phyloP scores from a whole-genome alignment of 2,329 filamentous ascomycete genomes.

The Cladophialophora bantiana region DNA sequence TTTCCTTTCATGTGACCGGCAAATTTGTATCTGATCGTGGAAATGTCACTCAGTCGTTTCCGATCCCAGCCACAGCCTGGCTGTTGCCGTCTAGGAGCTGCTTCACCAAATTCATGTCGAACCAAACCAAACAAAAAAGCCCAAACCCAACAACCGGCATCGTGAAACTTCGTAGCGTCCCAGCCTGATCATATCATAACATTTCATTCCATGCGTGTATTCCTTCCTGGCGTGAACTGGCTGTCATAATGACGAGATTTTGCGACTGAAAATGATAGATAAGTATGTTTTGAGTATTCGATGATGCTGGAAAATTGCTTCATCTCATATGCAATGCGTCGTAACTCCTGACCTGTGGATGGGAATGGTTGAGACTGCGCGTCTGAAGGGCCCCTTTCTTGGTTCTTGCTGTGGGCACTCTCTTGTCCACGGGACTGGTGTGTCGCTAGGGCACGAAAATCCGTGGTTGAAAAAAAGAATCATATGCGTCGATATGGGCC shows the following conservation, averaged over 20 bases:
- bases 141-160: neutral
- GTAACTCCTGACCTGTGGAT: neutral
- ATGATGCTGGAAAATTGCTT: neutral
- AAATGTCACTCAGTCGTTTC: neutral
- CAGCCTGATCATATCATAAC: neutral
- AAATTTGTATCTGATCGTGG: too few relatives aligned
- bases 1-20: too few relatives aligned
- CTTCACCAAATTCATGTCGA: neutral
- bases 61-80: neutral
- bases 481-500: neutral
- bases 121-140: neutral
- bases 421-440: neutral
- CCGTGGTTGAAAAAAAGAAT: neutral
- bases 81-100: neutral
- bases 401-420: neutral
- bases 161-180: slow-evolving; percentile 6
- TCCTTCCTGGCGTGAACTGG: neutral
- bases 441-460: neutral
- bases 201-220: neutral
- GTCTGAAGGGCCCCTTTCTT: neutral
- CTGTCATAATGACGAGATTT: neutral
- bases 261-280: neutral
- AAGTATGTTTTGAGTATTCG: neutral
- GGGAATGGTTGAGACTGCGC: neutral
- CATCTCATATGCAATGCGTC: neutral